phyloP scores from a whole-genome alignment of 2,329 filamentous ascomycete genomes.

The Alternaria arborescens region DNA sequence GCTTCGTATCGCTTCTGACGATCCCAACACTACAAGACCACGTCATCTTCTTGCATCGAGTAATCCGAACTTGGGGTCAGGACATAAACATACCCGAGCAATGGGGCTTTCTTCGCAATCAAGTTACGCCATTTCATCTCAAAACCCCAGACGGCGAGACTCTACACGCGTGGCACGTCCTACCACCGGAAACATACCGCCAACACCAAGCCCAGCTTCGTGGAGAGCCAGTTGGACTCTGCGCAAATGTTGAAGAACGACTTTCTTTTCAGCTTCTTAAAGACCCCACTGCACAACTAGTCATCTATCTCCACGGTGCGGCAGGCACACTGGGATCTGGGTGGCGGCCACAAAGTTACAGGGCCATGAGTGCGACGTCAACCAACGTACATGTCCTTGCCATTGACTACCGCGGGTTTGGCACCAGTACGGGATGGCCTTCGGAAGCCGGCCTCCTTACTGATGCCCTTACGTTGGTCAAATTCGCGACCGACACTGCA shows the following conservation, averaged over 20 bases:
- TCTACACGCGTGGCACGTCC: conserved; percentile 61
- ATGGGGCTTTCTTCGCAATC: conserved; percentile 60
- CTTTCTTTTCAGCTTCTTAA: conserved; percentile 69
- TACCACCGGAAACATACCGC: conserved; percentile 58
- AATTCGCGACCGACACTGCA: conserved; percentile 64
- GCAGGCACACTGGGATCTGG: conserved; percentile 66
- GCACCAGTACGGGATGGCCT: conserved; percentile 61
- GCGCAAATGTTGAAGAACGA: conserved; percentile 63
- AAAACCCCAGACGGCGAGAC: conserved; percentile 52
- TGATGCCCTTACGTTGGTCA: conserved; percentile 62
- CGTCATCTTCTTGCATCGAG: conserved; percentile 64
- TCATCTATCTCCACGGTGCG: conserved; percentile 70
- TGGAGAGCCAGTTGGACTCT: conserved; percentile 57
- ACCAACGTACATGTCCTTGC: conserved; percentile 65
- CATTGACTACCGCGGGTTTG: conserved; percentile 71
- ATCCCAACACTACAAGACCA: conserved; percentile 62
- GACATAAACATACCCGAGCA: conserved; percentile 59
- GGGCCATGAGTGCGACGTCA: conserved; percentile 61
- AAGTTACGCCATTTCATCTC: conserved; percentile 60
- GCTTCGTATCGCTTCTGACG: conserved; percentile 58
- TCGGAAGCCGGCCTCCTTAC: conserved; percentile 64
- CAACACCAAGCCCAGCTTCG: conserved; percentile 54
- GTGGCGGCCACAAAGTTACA: conserved; percentile 64
- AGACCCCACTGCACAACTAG: conserved; percentile 68
- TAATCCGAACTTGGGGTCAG: conserved; percentile 65